Percentiles rank a stretch among this genome's conserved stretches.
These are phyloP conservation scores for Triticum timopheevii DNA, from an alignment of 176 grass and related monocot genomes.

Conservation along the genomic window DNA sequence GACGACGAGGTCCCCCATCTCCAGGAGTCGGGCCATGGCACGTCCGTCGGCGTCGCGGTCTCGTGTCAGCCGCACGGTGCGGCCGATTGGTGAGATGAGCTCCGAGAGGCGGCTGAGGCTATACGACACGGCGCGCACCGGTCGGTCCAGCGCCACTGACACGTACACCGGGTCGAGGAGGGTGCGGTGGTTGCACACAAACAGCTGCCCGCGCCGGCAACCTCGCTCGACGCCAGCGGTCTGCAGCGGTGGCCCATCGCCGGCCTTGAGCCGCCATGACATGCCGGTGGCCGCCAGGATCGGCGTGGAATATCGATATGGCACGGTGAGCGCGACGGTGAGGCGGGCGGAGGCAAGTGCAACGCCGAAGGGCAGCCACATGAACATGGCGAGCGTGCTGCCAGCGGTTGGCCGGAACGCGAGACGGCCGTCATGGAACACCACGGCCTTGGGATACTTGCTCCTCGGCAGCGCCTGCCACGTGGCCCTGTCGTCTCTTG, in stretches of 20 bases:
- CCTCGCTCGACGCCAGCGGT: no score
- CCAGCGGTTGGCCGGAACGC: slow-evolving; percentile 59
- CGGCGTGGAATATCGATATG: slow-evolving; percentile 28
- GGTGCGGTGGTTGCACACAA: slow-evolving; percentile 83
- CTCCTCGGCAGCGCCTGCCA: slow-evolving; percentile 37
- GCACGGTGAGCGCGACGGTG: slow-evolving; percentile 36
- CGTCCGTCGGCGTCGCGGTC: slow-evolving; percentile 36
- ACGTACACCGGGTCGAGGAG: slow-evolving; percentile 79
- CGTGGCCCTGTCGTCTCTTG: slow-evolving; percentile 30
- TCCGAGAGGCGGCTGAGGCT: slow-evolving; percentile 60
- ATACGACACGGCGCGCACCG: slow-evolving; percentile 61
- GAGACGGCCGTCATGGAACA: slow-evolving; percentile 77
- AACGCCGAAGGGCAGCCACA: no score
- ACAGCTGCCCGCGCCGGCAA: slow-evolving; percentile 31
- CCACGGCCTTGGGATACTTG: slow-evolving; percentile 47
- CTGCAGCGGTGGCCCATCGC: no score
- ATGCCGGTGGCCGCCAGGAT: no score
- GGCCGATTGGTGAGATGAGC: slow-evolving; percentile 57
- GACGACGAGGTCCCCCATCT: slow-evolving; percentile 43
- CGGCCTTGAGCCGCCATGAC: no score
- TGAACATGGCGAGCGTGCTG: slow-evolving; percentile 36
- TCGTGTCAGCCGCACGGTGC: slow-evolving; percentile 42
- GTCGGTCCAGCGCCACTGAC: slow-evolving; percentile 46
- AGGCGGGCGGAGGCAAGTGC: no score
- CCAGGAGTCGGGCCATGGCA: slow-evolving; percentile 40